Base-by-base conservation (phyloP, 768 basidiomycete species). In the Plicaturopsis crispa region DNA sequence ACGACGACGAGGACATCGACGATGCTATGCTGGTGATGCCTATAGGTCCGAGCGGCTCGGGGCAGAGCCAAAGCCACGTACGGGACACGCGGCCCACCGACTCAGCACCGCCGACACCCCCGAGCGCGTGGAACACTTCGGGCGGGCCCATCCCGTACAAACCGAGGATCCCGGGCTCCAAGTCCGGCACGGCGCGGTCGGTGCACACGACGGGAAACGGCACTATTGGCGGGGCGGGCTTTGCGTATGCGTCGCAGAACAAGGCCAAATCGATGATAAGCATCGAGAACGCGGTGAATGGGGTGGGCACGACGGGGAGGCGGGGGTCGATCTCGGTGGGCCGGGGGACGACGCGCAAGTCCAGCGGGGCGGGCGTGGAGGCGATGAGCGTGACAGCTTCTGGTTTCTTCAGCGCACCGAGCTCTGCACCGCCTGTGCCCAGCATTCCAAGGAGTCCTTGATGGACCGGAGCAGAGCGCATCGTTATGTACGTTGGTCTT, bases 21-120 rank as follows among this genome's bases (percentile, higher is more conserved):
- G 84, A 86, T 51, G 76, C 69, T 24, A 78, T 83, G 73, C 69
- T 82, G 31, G 76, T 80, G 12, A 82, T 81, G 80, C 76, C 79
- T 3, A 67, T 82, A 38, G 81, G 75, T 1, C 75, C 75, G 17
- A 53, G 39, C 18, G 36, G 38, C 10, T 10, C 40, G 12, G 17
- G 13, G 19, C 19, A 20, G 10, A 34, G 18, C 18, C 8, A 16
- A 10, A 34, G 33, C 19, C 10, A 47, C 47, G 33, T 48, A 46
- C 40, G 42, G 36, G 12, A 30, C 36, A 42, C 35, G 21, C 37
- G 34, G 21, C 33, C 34, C 26, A 23, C 39, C 31, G 31, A 17
- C 14, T 26, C 26, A 31, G 21, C 31, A 13, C 21, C 31, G 3
- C n/a, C 36, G 8, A 28, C 39, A 11, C 62, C 67, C 6, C 67